Percentiles rank a stretch among this genome's conserved stretches.
Conservation (phyloP, 441 rosid genomes). For the Mallotus japonicus region DNA sequence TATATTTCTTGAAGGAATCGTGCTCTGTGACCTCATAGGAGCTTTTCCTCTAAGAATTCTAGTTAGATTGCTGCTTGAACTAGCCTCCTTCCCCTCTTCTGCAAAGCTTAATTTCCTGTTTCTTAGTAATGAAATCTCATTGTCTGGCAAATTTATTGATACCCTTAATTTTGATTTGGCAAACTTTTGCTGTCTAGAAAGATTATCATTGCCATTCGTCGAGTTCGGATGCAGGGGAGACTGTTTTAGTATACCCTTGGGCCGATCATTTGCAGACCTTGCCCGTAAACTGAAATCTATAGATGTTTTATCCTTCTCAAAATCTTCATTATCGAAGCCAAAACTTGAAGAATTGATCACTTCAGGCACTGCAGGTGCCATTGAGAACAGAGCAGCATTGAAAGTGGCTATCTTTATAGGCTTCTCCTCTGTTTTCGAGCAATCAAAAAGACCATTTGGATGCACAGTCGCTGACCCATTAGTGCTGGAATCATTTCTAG, state of each 20-base stretch:
- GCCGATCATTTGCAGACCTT: slow-evolving; percentile 56
- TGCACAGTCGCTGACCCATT: slow-evolving; percentile 41
- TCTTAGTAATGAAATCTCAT: slow-evolving; percentile 70
- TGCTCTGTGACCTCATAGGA: slow-evolving; percentile 38
- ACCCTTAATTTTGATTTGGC: slow-evolving; percentile 76
- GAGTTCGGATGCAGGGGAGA: slow-evolving; percentile 53
- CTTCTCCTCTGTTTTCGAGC: slow-evolving; percentile 35
- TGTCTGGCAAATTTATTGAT: slow-evolving; percentile 90
- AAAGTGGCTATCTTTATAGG: slow-evolving; percentile 70
- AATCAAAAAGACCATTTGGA: slow-evolving; percentile 36
- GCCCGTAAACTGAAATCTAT: slow-evolving; percentile 34
- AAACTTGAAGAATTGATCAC: slow-evolving; percentile 31
- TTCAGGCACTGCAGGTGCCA: slow-evolving; percentile 83
- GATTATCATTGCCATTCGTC: slow-evolving; percentile 25
- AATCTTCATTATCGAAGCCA: slow-evolving; percentile 30
- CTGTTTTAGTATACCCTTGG: slow-evolving; percentile 79
- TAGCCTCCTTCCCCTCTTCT: slow-evolving; percentile 40
- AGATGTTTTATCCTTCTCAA: slow-evolving; percentile 16
- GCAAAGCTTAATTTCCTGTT: slow-evolving; percentile 57
- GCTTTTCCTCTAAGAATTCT: slow-evolving; percentile 45
- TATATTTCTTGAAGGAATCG: slow-evolving; percentile 25
- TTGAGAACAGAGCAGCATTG: slow-evolving; percentile 84
- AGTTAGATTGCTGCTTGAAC: slow-evolving; percentile 28
- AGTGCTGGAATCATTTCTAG: slow-evolving; percentile 3
- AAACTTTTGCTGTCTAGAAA: slow-evolving; percentile 48